A percentile compares a stretch with the other conserved stretches of the same genome.
phyloP scores from a whole-genome alignment of 2,329 filamentous ascomycete species.

The Capronia epimyces region DNA sequence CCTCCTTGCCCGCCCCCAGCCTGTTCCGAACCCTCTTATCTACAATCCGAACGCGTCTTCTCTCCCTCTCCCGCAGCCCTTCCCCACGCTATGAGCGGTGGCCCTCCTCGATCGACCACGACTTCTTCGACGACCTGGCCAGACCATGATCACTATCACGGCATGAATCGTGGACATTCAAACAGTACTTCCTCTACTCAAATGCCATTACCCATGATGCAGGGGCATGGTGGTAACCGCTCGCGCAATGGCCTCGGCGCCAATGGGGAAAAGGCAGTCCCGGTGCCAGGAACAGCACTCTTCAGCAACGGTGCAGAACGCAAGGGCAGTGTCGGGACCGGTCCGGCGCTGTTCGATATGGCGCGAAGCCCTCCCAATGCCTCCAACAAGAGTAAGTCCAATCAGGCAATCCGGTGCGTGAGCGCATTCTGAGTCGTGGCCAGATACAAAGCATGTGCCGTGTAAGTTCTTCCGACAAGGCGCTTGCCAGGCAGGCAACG shows the following conservation, averaged over 20 bases:
- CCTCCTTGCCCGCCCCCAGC: neutral
- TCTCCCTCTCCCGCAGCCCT: neutral
- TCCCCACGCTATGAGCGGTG: slow-evolving; percentile 11
- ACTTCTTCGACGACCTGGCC: slow-evolving; percentile 12
- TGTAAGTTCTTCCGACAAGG: slow-evolving; percentile 99
- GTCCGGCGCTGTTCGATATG: slow-evolving; percentile 38
- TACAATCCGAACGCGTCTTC: neutral
- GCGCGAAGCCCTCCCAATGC: slow-evolving; percentile 44
- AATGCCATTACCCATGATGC: slow-evolving; percentile 7
- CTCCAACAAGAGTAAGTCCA: slow-evolving; percentile 38
- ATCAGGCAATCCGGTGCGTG: neutral
- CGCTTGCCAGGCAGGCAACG: slow-evolving; percentile 89
- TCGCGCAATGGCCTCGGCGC: slow-evolving; percentile 14
- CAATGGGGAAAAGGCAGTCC: slow-evolving; percentile 21
- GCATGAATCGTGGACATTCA: slow-evolving; percentile 16
- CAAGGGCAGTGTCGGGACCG: slow-evolving; percentile 22
- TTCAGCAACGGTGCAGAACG: slow-evolving; percentile 20
- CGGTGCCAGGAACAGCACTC: slow-evolving; percentile 13
- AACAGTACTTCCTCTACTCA: slow-evolving; percentile 15
- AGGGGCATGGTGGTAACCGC: slow-evolving; percentile 13
- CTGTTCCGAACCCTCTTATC: neutral
- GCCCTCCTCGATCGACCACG: slow-evolving; percentile 16
- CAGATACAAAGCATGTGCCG: slow-evolving; percentile 93
- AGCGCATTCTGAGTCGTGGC: slow-evolving; percentile 7
- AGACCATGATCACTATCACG: slow-evolving; percentile 15